These are phyloP conservation scores for Fusarium nematophilum DNA, from an alignment of 2,329 filamentous ascomycete species.

Conservation along the genomic window DNA sequence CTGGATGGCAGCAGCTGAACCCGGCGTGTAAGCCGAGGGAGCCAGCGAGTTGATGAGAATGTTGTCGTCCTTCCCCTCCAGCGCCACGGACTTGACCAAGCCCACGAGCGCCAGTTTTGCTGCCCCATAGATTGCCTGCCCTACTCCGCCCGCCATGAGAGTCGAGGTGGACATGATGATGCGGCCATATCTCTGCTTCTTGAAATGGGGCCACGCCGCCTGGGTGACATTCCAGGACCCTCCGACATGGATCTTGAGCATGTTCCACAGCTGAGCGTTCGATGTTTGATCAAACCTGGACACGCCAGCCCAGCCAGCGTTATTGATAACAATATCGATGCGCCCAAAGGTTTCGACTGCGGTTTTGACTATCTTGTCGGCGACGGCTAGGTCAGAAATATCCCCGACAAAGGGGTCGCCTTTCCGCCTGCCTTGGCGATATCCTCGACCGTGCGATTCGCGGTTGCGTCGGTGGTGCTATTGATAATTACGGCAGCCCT, in stretches of 20 bases:
- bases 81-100: neutral
- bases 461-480: neutral
- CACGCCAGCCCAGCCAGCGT: neutral
- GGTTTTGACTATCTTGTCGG: neutral
- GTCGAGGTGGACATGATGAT: slow-evolving; percentile 10
- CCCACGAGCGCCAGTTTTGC: slow-evolving; percentile 7
- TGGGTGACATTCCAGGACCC: slow-evolving; percentile 7
- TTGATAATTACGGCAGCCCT: neutral
- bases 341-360: slow-evolving; percentile 4
- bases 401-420: neutral
- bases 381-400: neutral
- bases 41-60: slow-evolving; percentile 13
- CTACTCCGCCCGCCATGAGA: slow-evolving; percentile 1
- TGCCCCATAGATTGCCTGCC: slow-evolving; percentile 4
- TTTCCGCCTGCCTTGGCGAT: neutral
- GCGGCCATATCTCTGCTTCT: slow-evolving; percentile 4
- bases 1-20: too few relatives aligned
- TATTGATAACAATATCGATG: slow-evolving; percentile 7
- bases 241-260: neutral
- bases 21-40: neutral
- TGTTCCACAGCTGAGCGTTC: neutral
- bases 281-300: neutral
- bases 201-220: slow-evolving; percentile 10
- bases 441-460: neutral
- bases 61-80: neutral